These are phyloP conservation scores for Colletotrichum sidae DNA, from an alignment of 2,329 filamentous ascomycete genomes.

Conservation along the genomic window DNA sequence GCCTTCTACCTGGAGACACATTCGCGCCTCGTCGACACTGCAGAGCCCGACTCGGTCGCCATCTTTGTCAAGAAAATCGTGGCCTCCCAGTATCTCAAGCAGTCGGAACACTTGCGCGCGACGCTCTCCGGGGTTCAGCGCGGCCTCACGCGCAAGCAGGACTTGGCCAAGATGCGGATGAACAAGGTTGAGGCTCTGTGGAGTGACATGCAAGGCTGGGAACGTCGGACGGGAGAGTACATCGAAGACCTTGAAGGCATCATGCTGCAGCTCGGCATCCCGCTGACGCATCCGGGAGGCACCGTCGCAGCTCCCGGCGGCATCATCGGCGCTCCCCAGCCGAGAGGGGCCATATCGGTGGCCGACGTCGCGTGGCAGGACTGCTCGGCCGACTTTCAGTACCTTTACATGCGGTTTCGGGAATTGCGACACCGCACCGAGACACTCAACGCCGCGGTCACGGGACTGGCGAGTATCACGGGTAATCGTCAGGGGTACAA, in stretches of 20 bases:
- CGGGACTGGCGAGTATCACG: slow-evolving; percentile 41
- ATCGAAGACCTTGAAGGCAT: slow-evolving; percentile 42
- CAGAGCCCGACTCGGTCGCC: slow-evolving; percentile 33
- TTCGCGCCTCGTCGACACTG: slow-evolving; percentile 26
- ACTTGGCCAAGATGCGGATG: slow-evolving; percentile 39
- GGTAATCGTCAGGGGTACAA: slow-evolving; percentile 41
- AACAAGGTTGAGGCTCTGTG: slow-evolving; percentile 42
- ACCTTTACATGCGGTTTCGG: slow-evolving; percentile 39
- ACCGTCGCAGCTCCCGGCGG: background rate
- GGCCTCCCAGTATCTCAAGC: slow-evolving; percentile 41
- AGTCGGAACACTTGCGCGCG: slow-evolving; percentile 40
- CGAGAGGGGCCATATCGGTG: slow-evolving; percentile 5
- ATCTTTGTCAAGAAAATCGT: slow-evolving; percentile 42
- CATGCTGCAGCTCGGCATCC: slow-evolving; percentile 42
- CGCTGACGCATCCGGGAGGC: slow-evolving; percentile 33
- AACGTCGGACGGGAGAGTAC: slow-evolving; percentile 43
- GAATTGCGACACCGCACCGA: slow-evolving; percentile 41
- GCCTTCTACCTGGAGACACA: slow-evolving; percentile 41
- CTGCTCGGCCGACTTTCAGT: slow-evolving; percentile 40
- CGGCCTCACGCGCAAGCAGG: slow-evolving; percentile 42
- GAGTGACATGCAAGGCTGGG: slow-evolving; percentile 43
- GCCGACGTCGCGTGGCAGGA: slow-evolving; percentile 35
- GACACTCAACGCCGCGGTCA: slow-evolving; percentile 41
- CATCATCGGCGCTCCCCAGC: background rate
- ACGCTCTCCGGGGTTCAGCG: slow-evolving; percentile 40